phyloP scores from a whole-genome alignment of 164 flowering plant genomes.

The Macadamia tetraphylla region DNA sequence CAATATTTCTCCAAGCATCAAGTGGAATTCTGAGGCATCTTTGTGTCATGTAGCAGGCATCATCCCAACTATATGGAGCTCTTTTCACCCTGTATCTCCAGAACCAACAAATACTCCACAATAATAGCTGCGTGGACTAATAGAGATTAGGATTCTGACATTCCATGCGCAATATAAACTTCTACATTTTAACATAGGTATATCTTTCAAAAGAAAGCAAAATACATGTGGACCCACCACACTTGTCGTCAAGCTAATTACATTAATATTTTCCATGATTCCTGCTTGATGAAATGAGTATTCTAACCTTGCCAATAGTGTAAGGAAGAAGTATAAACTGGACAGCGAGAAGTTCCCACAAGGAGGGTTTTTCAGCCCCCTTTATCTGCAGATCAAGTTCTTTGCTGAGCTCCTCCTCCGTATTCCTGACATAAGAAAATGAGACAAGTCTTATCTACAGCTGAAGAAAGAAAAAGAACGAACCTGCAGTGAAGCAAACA shows the following conservation, averaged over 20 bases:
- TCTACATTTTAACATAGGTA: background rate
- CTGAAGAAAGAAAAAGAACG: background rate
- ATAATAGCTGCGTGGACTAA: constrained; percentile 46
- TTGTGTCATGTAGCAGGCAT: constrained; percentile 77
- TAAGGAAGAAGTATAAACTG: constrained; percentile 78
- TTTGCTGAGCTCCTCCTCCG: constrained; percentile 74
- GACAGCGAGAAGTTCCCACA: constrained; percentile 75
- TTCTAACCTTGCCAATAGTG: constrained; percentile 71
- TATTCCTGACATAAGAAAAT: constrained; percentile 40
- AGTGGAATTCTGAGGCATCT: constrained; percentile 51
- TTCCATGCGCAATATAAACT: background rate
- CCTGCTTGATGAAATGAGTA: background rate
- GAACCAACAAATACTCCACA: constrained; percentile 73
- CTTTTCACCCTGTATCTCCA: constrained; percentile 75
- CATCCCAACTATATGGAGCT: constrained; percentile 90
- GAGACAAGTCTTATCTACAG: background rate
- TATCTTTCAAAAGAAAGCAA: background rate
- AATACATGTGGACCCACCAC: background rate
- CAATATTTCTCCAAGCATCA: constrained; percentile 67
- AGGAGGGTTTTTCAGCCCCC: constrained; percentile 83
- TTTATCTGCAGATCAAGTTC: constrained; percentile 89
- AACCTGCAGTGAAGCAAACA: background rate
- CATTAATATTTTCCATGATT: background rate
- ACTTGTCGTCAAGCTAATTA: background rate
- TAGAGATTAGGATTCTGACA: constrained; percentile 12